Conservation (phyloP, 1,139 yeast species). For the Hyphopichia khmerensis region DNA sequence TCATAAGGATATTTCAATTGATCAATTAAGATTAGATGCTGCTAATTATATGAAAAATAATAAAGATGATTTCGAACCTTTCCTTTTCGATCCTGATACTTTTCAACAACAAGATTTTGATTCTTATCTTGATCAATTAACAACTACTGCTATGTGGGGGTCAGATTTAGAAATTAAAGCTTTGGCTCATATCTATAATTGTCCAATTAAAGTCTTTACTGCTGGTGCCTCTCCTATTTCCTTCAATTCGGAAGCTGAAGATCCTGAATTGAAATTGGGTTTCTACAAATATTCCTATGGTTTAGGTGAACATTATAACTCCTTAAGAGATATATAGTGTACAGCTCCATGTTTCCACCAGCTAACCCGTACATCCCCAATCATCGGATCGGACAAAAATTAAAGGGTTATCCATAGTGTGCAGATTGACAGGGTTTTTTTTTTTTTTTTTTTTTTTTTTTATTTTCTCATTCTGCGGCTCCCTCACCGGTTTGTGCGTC, state of each 20-base stretch:
- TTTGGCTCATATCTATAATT: constrained; percentile 61
- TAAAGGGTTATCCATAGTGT: too few relatives aligned
- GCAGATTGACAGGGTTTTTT: too few relatives aligned
- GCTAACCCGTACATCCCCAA: too few relatives aligned
- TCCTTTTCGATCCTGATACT: constrained; percentile 74
- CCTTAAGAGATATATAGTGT: constrained; percentile 52
- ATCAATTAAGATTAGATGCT: constrained; percentile 61
- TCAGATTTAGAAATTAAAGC: constrained; percentile 92
- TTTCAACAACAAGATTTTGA: constrained; percentile 61
- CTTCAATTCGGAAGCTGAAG: constrained; percentile 53
- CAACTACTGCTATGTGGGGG: constrained; percentile 88
- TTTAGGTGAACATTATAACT: constrained; percentile 93
- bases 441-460: too few relatives aligned
- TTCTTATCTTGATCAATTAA: constrained; percentile 68
- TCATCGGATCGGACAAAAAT: too few relatives aligned
- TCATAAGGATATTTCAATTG: constrained; percentile 33
- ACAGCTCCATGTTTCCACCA: too few relatives aligned
- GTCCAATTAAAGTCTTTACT: constrained; percentile 73
- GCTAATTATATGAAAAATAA: constrained; percentile 64
- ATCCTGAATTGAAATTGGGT: constrained; percentile 64
- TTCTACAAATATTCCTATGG: constrained; percentile 86
- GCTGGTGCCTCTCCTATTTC: constrained; percentile 67
- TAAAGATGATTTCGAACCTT: constrained; percentile 75
- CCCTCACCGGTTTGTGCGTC: too few relatives aligned
- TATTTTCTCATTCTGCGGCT: too few relatives aligned